phyloP scores from a whole-genome alignment of 225 moss, liverwort and hornwort species.

The Rhytidiadelphus loreus region DNA sequence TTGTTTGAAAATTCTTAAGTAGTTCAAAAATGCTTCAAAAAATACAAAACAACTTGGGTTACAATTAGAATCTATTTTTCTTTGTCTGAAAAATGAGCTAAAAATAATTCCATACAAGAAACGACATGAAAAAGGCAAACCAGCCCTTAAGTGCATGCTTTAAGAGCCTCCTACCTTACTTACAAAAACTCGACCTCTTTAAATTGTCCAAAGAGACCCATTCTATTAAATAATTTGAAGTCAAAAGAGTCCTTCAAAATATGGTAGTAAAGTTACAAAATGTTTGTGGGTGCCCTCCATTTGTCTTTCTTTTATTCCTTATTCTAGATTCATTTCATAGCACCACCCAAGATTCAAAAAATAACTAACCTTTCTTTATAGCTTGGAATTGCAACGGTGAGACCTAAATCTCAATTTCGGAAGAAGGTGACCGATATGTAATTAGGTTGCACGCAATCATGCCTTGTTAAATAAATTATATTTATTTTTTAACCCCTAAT shows the following conservation, averaged over 20 bases:
- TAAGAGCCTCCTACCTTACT: too few species aligned
- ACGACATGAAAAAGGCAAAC: too few species aligned
- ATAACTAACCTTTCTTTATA: background rate
- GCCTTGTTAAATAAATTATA: background rate
- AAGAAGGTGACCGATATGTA: background rate
- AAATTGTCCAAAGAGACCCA: background rate
- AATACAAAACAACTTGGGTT: too few species aligned
- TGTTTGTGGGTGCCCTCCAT: background rate
- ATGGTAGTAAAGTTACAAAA: background rate
- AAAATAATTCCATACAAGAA: too few species aligned
- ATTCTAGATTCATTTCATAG: background rate
- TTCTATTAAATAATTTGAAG: background rate
- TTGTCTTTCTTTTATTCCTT: too few species aligned
- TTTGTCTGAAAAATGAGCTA: too few species aligned
- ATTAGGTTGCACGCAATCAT: background rate
- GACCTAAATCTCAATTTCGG: background rate
- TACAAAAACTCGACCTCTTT: background rate
- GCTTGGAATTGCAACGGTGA: background rate
- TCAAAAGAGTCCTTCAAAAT: background rate
- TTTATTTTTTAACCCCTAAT: background rate
- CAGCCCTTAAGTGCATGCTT: too few species aligned
- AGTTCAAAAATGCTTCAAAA: too few species aligned
- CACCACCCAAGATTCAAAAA: background rate
- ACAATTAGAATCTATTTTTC: too few species aligned
- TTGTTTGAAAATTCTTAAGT: too few species aligned